A percentile compares a stretch with the other conserved stretches of the same genome.
These are phyloP conservation scores for Codiaeum variegatum DNA, from an alignment of 441 rosid genomes.

Conservation along the genomic window DNA sequence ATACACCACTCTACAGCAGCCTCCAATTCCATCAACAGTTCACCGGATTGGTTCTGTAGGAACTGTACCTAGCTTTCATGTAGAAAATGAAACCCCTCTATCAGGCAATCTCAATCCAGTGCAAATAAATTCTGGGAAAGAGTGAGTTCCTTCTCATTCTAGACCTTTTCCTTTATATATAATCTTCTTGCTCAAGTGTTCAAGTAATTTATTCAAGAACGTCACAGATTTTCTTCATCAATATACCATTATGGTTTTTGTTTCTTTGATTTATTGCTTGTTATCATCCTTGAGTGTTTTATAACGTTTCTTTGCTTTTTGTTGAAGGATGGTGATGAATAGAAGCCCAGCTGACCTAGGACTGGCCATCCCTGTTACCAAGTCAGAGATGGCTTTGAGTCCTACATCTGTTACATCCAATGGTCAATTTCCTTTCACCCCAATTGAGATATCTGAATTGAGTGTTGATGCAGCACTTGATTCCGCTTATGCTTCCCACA, in stretches of 20 bases:
- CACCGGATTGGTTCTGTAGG: conserved; percentile 25
- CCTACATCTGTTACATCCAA: conserved; percentile 25
- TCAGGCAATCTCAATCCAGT: conserved; percentile 24
- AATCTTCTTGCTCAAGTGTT: not conserved
- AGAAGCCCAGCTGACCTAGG: not conserved
- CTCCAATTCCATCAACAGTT: conserved; percentile 18
- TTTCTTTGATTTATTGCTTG: not conserved
- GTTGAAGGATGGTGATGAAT: conserved; percentile 25
- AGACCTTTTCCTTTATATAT: not conserved
- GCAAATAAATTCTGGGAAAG: conserved; percentile 24
- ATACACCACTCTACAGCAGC: conserved; percentile 14
- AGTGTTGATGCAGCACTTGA: conserved; percentile 25
- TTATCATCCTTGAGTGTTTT: too few species aligned
- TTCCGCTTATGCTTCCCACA: conserved; percentile 23
- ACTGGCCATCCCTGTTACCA: not conserved
- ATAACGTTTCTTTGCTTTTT: too few species aligned
- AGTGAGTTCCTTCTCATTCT: conserved; percentile 24
- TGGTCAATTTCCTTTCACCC: conserved; percentile 22
- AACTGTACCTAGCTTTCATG: conserved; percentile 26
- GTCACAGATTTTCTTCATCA: not conserved
- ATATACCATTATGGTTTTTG: not conserved
- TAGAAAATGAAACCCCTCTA: conserved; percentile 30
- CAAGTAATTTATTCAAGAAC: not conserved
- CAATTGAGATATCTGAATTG: conserved; percentile 23
- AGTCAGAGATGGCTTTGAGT: conserved; percentile 28